A percentile compares a stretch with the other conserved stretches of the same genome.
phyloP scores from a whole-genome alignment of 768 basidiomycete species.

The Termitomyces sp. region DNA sequence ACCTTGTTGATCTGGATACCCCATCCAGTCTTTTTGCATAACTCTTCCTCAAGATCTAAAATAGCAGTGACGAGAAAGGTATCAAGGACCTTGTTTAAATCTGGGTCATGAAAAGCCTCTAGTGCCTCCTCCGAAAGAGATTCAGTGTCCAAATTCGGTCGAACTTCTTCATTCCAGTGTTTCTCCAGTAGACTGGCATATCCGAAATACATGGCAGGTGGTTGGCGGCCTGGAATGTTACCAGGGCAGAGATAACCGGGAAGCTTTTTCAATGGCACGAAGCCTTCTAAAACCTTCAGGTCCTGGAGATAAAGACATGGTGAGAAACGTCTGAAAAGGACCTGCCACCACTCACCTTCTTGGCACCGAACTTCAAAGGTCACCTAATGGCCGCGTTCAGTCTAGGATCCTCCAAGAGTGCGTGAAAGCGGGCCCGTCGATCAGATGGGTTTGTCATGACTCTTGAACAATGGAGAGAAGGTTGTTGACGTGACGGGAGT shows the following conservation, averaged over 20 bases:
- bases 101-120: background rate
- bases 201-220: background rate
- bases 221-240: background rate
- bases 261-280: background rate
- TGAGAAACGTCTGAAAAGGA: background rate
- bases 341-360: background rate
- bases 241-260: background rate
- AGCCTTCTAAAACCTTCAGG: background rate
- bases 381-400: too few relatives aligned
- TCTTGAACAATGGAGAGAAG: too few relatives aligned
- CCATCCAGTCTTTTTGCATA: too few relatives aligned
- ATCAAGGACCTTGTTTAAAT: background rate
- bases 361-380: too few relatives aligned
- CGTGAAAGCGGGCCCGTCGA: too few relatives aligned
- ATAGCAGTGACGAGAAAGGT: background rate
- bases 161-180: background rate
- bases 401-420: too few relatives aligned
- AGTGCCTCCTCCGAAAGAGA: background rate
- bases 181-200: background rate
- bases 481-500: too few relatives aligned
- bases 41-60: background rate
- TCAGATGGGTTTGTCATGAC: too few relatives aligned
- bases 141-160: background rate
- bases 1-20: background rate
- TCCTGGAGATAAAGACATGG: background rate